Conservation (phyloP, 345 rosid species). For the Mangifera indica region DNA sequence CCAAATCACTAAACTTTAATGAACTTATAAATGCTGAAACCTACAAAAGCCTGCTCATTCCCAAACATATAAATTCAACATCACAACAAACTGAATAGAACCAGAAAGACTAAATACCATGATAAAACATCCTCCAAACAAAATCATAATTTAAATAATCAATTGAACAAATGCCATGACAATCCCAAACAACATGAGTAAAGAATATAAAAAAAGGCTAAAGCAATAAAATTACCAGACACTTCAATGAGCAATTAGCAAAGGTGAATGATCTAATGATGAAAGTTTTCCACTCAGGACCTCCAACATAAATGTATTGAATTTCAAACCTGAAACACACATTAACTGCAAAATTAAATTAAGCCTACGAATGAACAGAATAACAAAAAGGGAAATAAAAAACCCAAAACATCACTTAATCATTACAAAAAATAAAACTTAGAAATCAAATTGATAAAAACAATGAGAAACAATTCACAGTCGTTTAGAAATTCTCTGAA, state of each 20-base stretch:
- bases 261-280: slow-evolving; percentile 7
- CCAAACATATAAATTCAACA: background rate
- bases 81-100: background rate
- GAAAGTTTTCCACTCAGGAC: background rate
- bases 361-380: background rate
- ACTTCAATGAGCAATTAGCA: background rate
- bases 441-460: background rate
- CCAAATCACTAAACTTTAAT: background rate
- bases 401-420: background rate
- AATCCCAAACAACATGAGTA: background rate
- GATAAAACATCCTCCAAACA: background rate
- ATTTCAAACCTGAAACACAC: slow-evolving; percentile 20
- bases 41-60: slow-evolving; percentile 1
- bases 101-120: background rate
- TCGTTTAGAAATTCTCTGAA: background rate
- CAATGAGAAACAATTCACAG: background rate
- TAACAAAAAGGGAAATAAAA: background rate
- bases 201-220: slow-evolving; percentile 2
- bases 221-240: slow-evolving; percentile 24
- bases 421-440: background rate
- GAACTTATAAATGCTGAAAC: background rate
- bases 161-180: background rate
- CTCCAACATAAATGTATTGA: slow-evolving; percentile 14
- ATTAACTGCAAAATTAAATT: slow-evolving; percentile 7
- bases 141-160: slow-evolving; percentile 6